phyloP scores from a whole-genome alignment of 192 early-diverging fungal species.

The Backusella mclennaniae region DNA sequence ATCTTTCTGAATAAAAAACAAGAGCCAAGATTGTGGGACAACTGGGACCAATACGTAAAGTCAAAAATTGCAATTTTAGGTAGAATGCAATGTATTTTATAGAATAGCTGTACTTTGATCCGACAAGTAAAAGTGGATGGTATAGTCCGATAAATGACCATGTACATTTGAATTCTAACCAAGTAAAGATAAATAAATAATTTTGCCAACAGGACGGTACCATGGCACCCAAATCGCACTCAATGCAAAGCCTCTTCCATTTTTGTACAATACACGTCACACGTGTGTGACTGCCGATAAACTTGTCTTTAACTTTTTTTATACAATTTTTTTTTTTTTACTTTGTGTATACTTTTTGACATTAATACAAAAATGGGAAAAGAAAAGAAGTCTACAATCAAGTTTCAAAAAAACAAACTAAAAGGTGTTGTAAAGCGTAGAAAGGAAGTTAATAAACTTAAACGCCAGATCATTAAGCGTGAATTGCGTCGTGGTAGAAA shows the following conservation, averaged over 20 bases:
- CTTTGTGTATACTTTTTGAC: background rate
- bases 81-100: too few species aligned
- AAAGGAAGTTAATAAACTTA: slow-evolving; percentile 31
- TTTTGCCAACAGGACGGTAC: too few species aligned
- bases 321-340: background rate
- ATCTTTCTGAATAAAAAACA: too few species aligned
- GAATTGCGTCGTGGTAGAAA: slow-evolving; percentile 15
- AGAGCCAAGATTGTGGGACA: too few species aligned
- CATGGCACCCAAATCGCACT: too few species aligned
- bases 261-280: background rate
- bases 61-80: too few species aligned
- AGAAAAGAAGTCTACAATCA: slow-evolving; percentile 36
- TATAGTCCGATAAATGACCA: too few species aligned
- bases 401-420: slow-evolving; percentile 39
- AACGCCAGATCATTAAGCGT: slow-evolving; percentile 19
- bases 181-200: too few species aligned
- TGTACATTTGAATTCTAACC: too few species aligned
- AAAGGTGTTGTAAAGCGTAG: slow-evolving; percentile 35
- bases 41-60: too few species aligned
- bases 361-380: slow-evolving; percentile 30
- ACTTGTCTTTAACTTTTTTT: background rate
- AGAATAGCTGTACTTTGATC: too few species aligned
- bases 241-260: background rate
- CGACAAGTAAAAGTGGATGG: too few species aligned
- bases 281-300: background rate